Evolutionary conservation across 495 filamentous ascomycete genomes (phyloP).

Genomic region (Schizothecium vesticola): DNA sequence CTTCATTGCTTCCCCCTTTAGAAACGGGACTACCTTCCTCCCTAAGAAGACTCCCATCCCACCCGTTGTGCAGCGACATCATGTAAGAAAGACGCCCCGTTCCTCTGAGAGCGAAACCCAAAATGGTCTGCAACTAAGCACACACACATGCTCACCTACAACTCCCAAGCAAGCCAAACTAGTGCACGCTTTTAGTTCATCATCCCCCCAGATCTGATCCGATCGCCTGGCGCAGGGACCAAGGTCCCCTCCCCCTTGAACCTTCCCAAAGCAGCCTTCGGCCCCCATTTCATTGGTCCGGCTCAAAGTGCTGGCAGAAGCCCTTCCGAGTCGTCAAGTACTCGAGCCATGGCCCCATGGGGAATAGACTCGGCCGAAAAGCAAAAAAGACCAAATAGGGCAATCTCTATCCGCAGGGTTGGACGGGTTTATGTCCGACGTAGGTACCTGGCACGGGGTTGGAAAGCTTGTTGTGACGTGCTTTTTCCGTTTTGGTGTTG

Average conservation of each 20-base stretch:
- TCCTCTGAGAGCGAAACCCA: too few species aligned
- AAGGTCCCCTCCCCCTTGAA: background rate
- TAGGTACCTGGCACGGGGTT: background rate
- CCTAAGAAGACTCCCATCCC: background rate
- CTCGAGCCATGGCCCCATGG: background rate
- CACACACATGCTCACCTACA: background rate
- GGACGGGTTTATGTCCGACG: too few species aligned
- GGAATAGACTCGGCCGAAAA: background rate
- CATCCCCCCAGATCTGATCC: background rate
- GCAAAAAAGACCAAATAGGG: background rate
- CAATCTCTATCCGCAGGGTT: background rate
- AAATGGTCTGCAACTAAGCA: too few species aligned
- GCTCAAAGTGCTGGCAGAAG: background rate
- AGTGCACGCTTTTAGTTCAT: background rate
- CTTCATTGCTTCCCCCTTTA: background rate
- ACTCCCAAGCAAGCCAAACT: background rate
- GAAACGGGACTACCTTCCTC: background rate
- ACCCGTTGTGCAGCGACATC: too few species aligned
- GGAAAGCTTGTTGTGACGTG: background rate
- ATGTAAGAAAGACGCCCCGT: background rate
- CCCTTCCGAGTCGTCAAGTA: background rate
- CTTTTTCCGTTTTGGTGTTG: background rate
- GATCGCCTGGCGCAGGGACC: background rate
- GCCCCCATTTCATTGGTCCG: background rate
- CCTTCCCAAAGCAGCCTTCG: conserved; percentile 6